These are phyloP conservation scores for Rhamnella rubrinervis DNA, from an alignment of 331 rosid species.

Conservation along the genomic window DNA sequence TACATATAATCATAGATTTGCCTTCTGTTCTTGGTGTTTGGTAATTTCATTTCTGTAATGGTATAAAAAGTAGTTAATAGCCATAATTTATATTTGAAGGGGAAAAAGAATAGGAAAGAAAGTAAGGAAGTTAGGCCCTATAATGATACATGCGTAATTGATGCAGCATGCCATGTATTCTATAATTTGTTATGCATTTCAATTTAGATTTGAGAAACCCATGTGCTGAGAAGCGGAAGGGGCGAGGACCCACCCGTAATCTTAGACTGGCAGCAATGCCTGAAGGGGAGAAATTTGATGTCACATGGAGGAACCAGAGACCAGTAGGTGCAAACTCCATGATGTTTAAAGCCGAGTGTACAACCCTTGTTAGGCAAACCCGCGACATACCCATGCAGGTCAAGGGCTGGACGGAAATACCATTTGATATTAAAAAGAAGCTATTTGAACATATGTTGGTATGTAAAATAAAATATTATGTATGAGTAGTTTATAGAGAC, in stretches of 20 bases:
- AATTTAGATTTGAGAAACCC: background rate
- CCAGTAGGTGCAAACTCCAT: constrained; percentile 13
- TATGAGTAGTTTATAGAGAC: background rate
- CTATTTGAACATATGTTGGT: constrained; percentile 17
- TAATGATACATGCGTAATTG: too few species aligned
- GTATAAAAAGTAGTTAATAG: too few species aligned
- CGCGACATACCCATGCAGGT: constrained; percentile 10
- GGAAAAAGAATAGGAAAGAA: too few species aligned
- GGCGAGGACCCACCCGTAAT: constrained; percentile 19
- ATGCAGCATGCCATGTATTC: too few species aligned
- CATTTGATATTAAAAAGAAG: constrained; percentile 16
- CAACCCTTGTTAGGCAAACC: constrained; percentile 15
- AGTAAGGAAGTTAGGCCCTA: too few species aligned
- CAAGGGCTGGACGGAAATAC: constrained; percentile 15
- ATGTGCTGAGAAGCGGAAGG: background rate
- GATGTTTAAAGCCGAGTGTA: constrained; percentile 13
- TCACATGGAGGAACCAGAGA: constrained; percentile 13
- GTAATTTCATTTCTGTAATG: too few species aligned
- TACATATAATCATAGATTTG: too few species aligned
- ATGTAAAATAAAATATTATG: background rate
- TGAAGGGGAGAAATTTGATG: constrained; percentile 7
- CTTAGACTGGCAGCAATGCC: constrained; percentile 11
- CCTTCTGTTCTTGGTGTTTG: too few species aligned
- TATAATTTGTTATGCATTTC: background rate
- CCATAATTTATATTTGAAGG: too few species aligned